Conservation (phyloP, 2,329 filamentous ascomycete genomes). For the Aspergillus calidoustus region DNA sequence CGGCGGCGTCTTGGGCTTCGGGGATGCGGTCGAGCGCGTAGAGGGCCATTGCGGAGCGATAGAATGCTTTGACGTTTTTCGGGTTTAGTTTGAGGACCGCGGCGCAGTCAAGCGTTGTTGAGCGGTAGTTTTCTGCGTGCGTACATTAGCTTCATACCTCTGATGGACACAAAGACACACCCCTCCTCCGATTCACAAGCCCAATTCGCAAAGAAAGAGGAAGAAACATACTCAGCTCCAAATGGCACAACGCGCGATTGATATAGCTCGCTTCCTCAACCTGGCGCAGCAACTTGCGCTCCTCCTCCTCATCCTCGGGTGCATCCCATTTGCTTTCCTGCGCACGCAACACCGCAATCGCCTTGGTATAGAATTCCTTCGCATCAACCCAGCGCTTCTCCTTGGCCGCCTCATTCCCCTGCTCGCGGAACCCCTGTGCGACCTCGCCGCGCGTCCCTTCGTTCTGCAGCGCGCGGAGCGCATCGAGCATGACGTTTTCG, state of each 20-base stretch:
- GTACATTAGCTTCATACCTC: not conserved
- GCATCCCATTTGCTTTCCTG: constrained; percentile 62
- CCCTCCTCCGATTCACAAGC: not conserved
- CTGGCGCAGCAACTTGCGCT: constrained; percentile 64
- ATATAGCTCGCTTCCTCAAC: constrained; percentile 77
- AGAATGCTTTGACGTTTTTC: constrained; percentile 85
- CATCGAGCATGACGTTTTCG: constrained; percentile 83
- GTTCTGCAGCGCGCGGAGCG: constrained; percentile 86
- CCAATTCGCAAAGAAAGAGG: not conserved
- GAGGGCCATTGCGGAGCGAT: constrained; percentile 79
- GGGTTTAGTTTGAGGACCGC: constrained; percentile 78
- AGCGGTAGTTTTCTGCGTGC: constrained; percentile 77
- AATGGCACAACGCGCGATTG: constrained; percentile 88
- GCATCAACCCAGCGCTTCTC: constrained; percentile 78
- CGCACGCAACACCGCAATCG: constrained; percentile 70
- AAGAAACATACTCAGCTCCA: constrained; percentile 69
- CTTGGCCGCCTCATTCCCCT: constrained; percentile 87
- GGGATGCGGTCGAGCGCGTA: constrained; percentile 75
- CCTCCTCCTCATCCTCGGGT: constrained; percentile 59
- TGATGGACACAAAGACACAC: too few relatives aligned
- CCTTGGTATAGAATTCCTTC: constrained; percentile 89
- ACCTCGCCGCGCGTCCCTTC: constrained; percentile 89
- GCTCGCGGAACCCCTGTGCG: constrained; percentile 81
- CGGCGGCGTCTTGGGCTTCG: constrained; percentile 81
- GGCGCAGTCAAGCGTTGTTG: constrained; percentile 83